phyloP scores from a whole-genome alignment of 805 yeast genomes.

The Saturnispora sanitii region DNA sequence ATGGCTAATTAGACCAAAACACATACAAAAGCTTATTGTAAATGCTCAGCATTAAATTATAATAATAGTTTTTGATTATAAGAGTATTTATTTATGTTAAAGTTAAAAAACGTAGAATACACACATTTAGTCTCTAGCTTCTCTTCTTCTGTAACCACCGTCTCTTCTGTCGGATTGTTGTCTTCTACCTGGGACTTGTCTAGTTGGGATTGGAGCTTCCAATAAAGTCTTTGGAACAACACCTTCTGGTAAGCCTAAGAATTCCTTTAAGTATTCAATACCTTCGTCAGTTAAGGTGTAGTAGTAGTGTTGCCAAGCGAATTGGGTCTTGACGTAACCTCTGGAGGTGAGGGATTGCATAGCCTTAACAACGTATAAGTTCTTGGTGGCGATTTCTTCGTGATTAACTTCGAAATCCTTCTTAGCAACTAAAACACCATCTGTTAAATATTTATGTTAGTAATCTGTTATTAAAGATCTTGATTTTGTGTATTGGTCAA shows the following conservation, averaged over 20 bases:
- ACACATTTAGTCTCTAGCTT: slow-evolving; percentile 28
- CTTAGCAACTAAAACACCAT: slow-evolving; percentile 99
- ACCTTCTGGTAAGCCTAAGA: slow-evolving; percentile 97
- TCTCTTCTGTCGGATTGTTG: slow-evolving; percentile 35
- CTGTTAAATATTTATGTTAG: slow-evolving; percentile 34
- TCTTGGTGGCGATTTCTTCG: slow-evolving; percentile 96
- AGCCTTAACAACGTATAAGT: slow-evolving; percentile 97
- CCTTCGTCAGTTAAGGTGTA: slow-evolving; percentile 99
- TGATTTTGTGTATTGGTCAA: neutral
- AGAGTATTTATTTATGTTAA: slow-evolving; percentile 1
- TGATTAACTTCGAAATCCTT: slow-evolving; percentile 97
- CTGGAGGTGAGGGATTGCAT: slow-evolving; percentile 97
- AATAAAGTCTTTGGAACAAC: slow-evolving; percentile 97
- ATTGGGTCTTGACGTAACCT: slow-evolving; percentile 99
- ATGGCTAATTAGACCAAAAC: no score
- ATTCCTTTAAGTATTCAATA: slow-evolving; percentile 95
- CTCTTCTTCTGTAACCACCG: slow-evolving; percentile 59
- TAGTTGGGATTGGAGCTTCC: slow-evolving; percentile 84
- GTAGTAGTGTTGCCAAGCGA: slow-evolving; percentile 99
- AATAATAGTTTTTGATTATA: neutral
- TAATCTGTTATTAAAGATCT: slow-evolving; percentile 3
- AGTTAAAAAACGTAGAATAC: slow-evolving; percentile 7
- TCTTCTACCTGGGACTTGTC: slow-evolving; percentile 33
- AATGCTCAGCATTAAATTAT: neutral
- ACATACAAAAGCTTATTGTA: no score